Conservation (phyloP, 306 rosid species). For the Quercus alba region DNA sequence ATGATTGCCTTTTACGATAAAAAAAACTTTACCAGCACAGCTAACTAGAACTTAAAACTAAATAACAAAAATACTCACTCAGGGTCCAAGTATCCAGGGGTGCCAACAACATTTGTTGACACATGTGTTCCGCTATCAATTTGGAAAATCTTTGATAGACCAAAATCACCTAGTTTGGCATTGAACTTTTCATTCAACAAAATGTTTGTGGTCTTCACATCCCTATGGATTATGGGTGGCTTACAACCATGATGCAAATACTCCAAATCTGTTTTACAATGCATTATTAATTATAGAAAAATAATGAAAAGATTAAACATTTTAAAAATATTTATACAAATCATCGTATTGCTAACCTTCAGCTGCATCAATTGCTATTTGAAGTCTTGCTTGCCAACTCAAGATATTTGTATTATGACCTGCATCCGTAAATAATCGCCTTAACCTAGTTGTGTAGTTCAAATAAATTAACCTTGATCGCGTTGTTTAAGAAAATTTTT, state of each 20-base stretch:
- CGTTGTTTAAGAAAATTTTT: too few species aligned
- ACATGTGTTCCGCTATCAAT: conserved; percentile 23
- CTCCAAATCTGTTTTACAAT: conserved; percentile 37
- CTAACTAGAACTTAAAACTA: too few species aligned
- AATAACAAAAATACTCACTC: conserved; percentile 30
- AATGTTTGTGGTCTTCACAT: conserved; percentile 49
- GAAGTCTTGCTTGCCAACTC: conserved; percentile 44
- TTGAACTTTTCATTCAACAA: conserved; percentile 34
- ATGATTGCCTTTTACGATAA: too few species aligned
- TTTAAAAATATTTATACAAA: background rate
- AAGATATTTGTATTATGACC: conserved; percentile 14
- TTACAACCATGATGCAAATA: conserved; percentile 51
- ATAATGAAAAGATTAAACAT: background rate
- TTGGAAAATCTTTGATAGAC: conserved; percentile 31
- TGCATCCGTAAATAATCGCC: conserved; percentile 2
- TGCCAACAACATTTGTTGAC: conserved; percentile 35
- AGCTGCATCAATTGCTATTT: conserved; percentile 42
- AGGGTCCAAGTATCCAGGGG: conserved; percentile 39
- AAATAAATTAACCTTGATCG: too few species aligned
- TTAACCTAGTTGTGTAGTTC: too few species aligned
- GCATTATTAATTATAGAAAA: too few species aligned
- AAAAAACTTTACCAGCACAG: too few species aligned
- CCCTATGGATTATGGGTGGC: conserved; percentile 42
- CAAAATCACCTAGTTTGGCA: conserved; percentile 51
- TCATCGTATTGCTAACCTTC: conserved; percentile 32